Percentiles rank a stretch among this genome's conserved stretches.
Evolutionary conservation across 352 stramenopile species (phyloP).

Genomic region (Pythium folliculosum): DNA sequence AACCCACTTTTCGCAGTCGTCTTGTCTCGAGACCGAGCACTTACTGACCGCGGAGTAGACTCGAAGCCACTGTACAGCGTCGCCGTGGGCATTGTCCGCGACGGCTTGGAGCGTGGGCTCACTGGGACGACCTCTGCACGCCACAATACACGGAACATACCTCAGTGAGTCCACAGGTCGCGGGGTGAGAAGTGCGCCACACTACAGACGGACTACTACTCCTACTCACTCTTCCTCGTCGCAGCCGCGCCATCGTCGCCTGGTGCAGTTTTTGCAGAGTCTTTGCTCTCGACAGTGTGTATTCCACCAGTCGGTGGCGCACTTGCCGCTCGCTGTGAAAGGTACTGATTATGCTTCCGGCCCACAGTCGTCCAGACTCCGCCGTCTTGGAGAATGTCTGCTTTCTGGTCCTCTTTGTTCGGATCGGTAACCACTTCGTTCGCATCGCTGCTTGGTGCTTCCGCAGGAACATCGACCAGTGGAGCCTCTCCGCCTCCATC

Average conservation of each 20-base stretch:
- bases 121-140: conserved; percentile 15
- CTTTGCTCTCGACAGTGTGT: not conserved
- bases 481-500: not conserved
- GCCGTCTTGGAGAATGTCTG: conserved; percentile 11
- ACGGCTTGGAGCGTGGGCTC: conserved; percentile 1
- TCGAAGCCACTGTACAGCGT: not conserved
- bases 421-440: not conserved
- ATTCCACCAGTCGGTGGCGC: not conserved
- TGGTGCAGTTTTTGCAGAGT: not conserved
- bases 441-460: not conserved
- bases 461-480: not conserved
- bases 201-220: not conserved
- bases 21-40: not conserved
- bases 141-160: not conserved
- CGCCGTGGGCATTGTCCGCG: not conserved
- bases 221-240: not conserved
- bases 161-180: not conserved
- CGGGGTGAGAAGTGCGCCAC: not conserved
- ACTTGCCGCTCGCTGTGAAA: conserved; percentile 22
- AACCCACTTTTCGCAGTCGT: conserved; percentile 17
- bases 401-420: conserved; percentile 11
- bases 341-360: conserved; percentile 55
- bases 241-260: not conserved
- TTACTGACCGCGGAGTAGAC: not conserved
- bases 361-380: conserved; percentile 75